These are phyloP conservation scores for Colletotrichum abscissum DNA, from an alignment of 2,329 filamentous ascomycete genomes.

Conservation along the genomic window DNA sequence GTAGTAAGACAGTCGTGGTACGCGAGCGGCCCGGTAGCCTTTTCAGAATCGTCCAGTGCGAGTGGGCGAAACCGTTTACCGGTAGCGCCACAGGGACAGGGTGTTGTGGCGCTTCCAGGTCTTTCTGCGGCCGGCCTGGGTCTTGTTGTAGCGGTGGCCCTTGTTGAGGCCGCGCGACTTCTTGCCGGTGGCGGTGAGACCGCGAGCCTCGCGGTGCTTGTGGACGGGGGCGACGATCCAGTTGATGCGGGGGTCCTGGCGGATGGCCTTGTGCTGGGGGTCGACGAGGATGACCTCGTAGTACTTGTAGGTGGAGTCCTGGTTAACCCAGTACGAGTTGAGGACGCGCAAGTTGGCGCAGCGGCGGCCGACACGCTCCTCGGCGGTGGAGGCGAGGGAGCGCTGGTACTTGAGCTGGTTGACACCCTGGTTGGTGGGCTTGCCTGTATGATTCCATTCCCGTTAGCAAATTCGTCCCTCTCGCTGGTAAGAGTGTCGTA, in stretches of 20 bases:
- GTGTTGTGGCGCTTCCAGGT: constrained; percentile 99
- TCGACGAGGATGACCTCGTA: constrained; percentile 99
- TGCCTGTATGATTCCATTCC: constrained; percentile 70
- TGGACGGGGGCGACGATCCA: constrained; percentile 99
- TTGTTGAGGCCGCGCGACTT: constrained; percentile 99
- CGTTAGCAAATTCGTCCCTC: constrained; percentile 37
- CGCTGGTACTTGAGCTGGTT: constrained; percentile 99
- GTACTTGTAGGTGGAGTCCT: constrained; percentile 99
- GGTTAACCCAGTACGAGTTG: constrained; percentile 99
- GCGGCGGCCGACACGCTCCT: constrained; percentile 99
- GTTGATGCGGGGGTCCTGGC: constrained; percentile 99
- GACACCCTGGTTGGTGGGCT: constrained; percentile 99
- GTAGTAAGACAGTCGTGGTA: neutral
- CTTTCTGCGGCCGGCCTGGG: constrained; percentile 95
- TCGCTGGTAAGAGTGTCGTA: neutral
- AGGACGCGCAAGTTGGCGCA: constrained; percentile 99
- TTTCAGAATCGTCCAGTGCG: constrained; percentile 10
- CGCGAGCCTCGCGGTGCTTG: constrained; percentile 99
- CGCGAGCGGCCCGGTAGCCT: neutral
- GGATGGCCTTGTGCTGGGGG: constrained; percentile 99
- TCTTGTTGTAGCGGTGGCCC: constrained; percentile 99
- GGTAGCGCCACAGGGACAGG: constrained; percentile 98
- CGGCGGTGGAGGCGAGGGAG: constrained; percentile 95
- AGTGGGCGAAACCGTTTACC: constrained; percentile 64
- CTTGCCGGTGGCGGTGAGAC: constrained; percentile 99